Evolutionary conservation across 139 green algal genomes (phyloP).

Genomic region (Nannochloris sp.): DNA sequence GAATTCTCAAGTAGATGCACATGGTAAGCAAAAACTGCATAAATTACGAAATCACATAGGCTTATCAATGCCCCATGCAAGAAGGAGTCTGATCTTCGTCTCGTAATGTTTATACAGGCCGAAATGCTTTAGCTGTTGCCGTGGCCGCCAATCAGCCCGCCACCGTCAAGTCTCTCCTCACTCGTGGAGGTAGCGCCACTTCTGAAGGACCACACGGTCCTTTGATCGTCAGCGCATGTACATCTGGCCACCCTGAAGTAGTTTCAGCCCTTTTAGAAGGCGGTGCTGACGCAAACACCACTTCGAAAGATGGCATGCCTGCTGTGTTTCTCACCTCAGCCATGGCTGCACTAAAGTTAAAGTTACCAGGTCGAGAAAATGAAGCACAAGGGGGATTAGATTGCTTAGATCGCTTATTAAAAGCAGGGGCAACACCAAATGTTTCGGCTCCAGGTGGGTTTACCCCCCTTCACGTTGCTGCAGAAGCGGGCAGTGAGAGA

Average conservation of each 20-base stretch:
- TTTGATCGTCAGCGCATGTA: not conserved
- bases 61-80: not conserved
- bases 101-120: not conserved
- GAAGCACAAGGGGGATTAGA: not conserved
- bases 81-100: too few species aligned
- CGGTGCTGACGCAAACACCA: not conserved
- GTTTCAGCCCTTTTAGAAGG: not conserved
- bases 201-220: not conserved
- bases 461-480: conserved; percentile 9
- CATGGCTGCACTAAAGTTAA: conserved; percentile 6
- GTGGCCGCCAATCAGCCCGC: not conserved
- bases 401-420: not conserved
- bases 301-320: not conserved
- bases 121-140: not conserved
- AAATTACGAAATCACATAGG: not conserved
- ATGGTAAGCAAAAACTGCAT: not conserved
- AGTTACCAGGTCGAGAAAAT: not conserved
- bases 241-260: not conserved
- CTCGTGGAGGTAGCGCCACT: not conserved
- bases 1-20: not conserved
- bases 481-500: not conserved
- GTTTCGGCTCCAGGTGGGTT: not conserved
- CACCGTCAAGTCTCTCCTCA: not conserved
- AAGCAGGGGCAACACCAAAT: not conserved
- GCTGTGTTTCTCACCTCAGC: not conserved